Percentiles rank a stretch among this genome's conserved stretches.
Evolutionary conservation across 2,329 filamentous ascomycete species (phyloP).

Genomic region (Pseudohalonectria lignicola): DNA sequence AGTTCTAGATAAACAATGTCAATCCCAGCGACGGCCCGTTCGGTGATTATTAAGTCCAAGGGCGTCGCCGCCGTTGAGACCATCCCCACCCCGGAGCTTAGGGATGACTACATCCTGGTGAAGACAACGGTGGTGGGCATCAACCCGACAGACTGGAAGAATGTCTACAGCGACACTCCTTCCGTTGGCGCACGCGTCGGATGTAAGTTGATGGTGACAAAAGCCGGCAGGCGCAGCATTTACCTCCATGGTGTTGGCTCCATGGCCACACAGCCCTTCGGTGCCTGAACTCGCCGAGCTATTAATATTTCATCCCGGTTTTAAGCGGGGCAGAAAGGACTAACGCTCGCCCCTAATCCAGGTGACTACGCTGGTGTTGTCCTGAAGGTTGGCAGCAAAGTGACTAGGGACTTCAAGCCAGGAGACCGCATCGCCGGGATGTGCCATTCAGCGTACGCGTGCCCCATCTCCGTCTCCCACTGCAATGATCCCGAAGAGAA

Average conservation of each 20-base stretch:
- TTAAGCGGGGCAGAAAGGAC: too few species aligned
- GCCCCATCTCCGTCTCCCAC: too few species aligned
- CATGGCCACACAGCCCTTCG: too few species aligned
- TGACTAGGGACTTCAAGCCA: slow-evolving; percentile 28
- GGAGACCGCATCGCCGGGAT: slow-evolving; percentile 36
- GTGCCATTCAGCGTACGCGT: slow-evolving; percentile 21
- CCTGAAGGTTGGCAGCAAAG: slow-evolving; percentile 29
- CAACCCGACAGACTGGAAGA: slow-evolving; percentile 19
- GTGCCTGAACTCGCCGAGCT: too few species aligned
- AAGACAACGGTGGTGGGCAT: slow-evolving; percentile 12
- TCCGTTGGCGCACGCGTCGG: slow-evolving; percentile 9
- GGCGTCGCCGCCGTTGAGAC: slow-evolving; percentile 10
- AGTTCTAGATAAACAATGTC: too few species aligned
- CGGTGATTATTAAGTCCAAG: slow-evolving; percentile 11
- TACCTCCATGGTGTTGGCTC: too few species aligned
- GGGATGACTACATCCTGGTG: slow-evolving; percentile 15
- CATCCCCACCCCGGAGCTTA: slow-evolving; percentile 12
- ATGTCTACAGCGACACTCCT: slow-evolving; percentile 5
- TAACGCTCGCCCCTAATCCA: too few species aligned
- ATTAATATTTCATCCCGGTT: too few species aligned
- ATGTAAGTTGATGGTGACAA: too few species aligned
- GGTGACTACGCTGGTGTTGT: slow-evolving; percentile 37
- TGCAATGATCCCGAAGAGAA: too few species aligned
- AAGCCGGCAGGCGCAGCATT: too few species aligned
- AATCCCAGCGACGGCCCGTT: slow-evolving; percentile 10